Evolutionary conservation across 331 rosid genomes (phyloP), one percentile per base, ranked within the genome.

Genomic region (Quercus tomentella): DNA sequence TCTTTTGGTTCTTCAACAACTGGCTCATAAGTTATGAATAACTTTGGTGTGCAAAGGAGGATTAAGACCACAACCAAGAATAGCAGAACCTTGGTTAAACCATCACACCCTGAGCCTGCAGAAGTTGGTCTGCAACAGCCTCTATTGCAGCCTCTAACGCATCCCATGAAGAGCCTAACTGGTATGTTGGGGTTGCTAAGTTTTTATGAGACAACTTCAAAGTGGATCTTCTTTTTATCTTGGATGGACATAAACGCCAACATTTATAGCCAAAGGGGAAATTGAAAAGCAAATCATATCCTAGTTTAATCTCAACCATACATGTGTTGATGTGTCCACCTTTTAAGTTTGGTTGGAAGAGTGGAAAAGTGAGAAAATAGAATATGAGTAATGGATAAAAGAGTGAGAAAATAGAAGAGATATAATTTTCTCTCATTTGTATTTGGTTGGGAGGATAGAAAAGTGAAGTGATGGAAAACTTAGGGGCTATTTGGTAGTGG

Each of bases 41-140:
- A 54, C 84, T 79, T 82, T n/a, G 94, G 93, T 21, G 79, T 26
- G 74, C 20, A 18, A 49, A 89, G 78, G 67, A 92, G 92, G 56
- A 84, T 4, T 60, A 86, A 67, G 52, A 83, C 81, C 80, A 91
- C 91, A 0, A 79, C 91, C 82, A 92, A 84, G 56, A 91, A 26
- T 72, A 89, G 63, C 77, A 91, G 78, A 69, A 92, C 86, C 62
- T 43, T 68, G 60, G 91, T 77, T 26, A 45, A 55, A 56, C 73
- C 0, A 67, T 86, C 77, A 17, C 0, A 15, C 43, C 6, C 5
- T 18, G 76, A 30, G 82, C 0, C 45, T 41, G 45, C 3, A 41
- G 45, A 41, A 8, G 72, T 70, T 26, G 88, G 84, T 81, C 79
- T 85, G 65, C 85, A 81, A 41, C 45, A 41, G 31, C 84, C 82